Base-by-base conservation (phyloP, 2,329 filamentous ascomycete genomes). In the Fusarium sp. region DNA sequence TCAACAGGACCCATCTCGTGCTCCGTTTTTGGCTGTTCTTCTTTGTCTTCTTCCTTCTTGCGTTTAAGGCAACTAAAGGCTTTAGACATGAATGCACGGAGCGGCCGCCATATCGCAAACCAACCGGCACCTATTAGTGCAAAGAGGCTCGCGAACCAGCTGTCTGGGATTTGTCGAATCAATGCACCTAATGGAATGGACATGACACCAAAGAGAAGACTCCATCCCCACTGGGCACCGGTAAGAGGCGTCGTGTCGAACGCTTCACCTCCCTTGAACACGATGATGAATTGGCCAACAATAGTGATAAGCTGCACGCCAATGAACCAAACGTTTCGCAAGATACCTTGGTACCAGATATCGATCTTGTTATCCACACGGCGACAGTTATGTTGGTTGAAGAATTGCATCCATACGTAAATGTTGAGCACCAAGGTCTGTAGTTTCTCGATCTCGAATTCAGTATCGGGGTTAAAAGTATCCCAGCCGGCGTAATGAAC, bases 371-470 rank as follows among this genome's bases (percentile, higher is more conserved):
- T 95, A 78, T 95, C 93, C 11, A 95, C 88, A 15, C 92, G 89
- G 40, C 93, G 90, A 79, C 93, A 94, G 83, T 78, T 95, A 81
- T 93, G 88, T 73, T 93, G 89, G 74, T 96, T 95, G 85, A 95
- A 95, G 69, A 96, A 93, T 72, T 95, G 92, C 91, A 95, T 94
- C 91, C 92, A 95, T 46, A 95, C 91, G 73, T 95, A 95, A 0
- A 91, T 92, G 80, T 95, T 96, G 84, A 95, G 95, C 8, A 95
- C 90, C 14, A 95, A 83, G 2, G 92, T 93, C 59, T 88, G 81
- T 22, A 84, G 79, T 24, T 79, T 78, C 45, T 81, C 77, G 8
- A 76, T 73, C 40, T 80, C 78, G 15, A 68, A 66, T 22, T 71
- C 45, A 2, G 77, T 78, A 51, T 85, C 81, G 75, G 44, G 91